A percentile compares a stretch with the other conserved stretches of the same genome.
phyloP scores from a whole-genome alignment of 163 green algal genomes.

The Volvox carteri region DNA sequence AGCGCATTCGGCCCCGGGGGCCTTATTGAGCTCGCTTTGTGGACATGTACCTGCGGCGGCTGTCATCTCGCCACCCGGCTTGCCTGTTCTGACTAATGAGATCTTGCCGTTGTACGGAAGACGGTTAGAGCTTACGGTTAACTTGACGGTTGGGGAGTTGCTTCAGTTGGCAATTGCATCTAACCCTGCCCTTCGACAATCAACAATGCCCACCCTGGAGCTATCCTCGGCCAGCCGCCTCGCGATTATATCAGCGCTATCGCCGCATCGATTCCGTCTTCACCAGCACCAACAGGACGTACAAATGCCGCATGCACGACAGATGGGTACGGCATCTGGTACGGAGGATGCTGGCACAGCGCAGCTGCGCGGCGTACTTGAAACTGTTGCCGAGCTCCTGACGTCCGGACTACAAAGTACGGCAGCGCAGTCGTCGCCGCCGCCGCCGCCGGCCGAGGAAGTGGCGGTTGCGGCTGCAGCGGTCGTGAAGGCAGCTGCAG shows the following conservation, averaged over 20 bases:
- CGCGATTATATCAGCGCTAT: neutral
- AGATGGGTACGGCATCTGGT: neutral
- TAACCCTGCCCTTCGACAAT: too few species aligned
- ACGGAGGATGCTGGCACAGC: neutral
- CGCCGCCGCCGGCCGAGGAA: neutral
- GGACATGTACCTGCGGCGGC: neutral
- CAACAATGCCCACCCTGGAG: neutral
- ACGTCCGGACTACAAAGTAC: neutral
- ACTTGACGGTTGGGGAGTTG: slow-evolving; percentile 22
- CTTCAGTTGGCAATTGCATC: neutral
- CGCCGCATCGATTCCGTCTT: neutral
- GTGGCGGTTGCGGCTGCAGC: neutral
- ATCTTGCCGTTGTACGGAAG: neutral
- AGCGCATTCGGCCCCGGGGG: neutral
- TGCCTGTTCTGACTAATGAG: neutral
- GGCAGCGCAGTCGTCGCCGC: neutral
- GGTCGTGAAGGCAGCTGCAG: too few species aligned
- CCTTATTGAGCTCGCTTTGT: neutral
- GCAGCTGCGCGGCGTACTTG: neutral
- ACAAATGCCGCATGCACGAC: neutral
- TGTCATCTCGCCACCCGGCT: neutral
- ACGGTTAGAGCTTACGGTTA: slow-evolving; percentile 4
- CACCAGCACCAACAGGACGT: neutral
- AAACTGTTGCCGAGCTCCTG: neutral
- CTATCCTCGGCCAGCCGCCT: neutral